Evolutionary conservation across 441 rosid species (phyloP).

Genomic region (Sinapis alba): DNA sequence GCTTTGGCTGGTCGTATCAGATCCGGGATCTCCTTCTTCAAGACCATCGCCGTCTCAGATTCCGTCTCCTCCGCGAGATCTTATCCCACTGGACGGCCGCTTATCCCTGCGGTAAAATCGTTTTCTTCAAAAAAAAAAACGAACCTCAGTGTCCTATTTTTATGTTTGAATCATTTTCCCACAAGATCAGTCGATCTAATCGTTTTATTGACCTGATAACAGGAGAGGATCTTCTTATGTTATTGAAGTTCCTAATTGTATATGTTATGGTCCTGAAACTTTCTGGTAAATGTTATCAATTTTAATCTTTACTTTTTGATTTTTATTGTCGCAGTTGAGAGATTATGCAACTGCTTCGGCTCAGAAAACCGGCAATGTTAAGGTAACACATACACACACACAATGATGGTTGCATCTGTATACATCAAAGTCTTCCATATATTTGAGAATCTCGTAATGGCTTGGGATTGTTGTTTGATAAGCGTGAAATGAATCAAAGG

Average conservation of each 20-base stretch:
- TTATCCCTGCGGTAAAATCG: conserved; percentile 57
- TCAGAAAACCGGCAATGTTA: conserved; percentile 51
- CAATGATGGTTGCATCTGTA: neutral
- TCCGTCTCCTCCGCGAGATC: conserved; percentile 47
- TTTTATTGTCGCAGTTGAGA: conserved; percentile 46
- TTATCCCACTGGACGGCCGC: conserved; percentile 38
- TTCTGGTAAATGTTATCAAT: neutral
- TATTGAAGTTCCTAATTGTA: neutral
- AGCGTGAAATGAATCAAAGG: neutral
- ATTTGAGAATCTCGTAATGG: neutral
- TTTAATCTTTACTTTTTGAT: neutral
- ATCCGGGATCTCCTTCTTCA: conserved; percentile 63
- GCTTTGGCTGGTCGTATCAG: conserved; percentile 74
- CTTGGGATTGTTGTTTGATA: neutral
- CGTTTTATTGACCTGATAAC: neutral
- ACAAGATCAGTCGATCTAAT: neutral
- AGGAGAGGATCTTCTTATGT: neutral
- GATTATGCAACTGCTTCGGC: conserved; percentile 52
- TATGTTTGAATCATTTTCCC: neutral
- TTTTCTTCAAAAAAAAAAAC: neutral
- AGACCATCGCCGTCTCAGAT: conserved; percentile 51
- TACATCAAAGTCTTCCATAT: neutral
- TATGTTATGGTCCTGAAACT: conserved; percentile 6
- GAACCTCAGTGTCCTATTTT: neutral
- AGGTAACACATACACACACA: conserved; percentile 38